Evolutionary conservation across 1,139 yeast genomes (phyloP).

Genomic region (Yamadazyma sp.): DNA sequence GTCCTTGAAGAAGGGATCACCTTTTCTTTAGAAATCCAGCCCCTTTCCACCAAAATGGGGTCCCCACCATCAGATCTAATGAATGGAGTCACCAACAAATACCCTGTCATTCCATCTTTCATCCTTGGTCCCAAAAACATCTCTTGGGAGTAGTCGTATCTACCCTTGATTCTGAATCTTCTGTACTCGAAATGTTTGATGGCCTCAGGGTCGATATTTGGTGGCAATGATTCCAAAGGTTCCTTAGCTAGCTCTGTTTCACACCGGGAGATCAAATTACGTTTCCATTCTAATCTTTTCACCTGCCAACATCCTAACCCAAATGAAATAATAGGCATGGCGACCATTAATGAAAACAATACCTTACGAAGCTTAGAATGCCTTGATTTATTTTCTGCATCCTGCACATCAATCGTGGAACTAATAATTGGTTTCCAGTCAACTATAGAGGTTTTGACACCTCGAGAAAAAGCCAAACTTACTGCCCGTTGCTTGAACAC

Average conservation of each 20-base stretch:
- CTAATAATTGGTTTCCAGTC: conserved; percentile 83
- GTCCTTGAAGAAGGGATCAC: conserved; percentile 63
- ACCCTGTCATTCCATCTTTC: conserved; percentile 75
- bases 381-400: conserved; percentile 39
- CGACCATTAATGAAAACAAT: conserved; percentile 59
- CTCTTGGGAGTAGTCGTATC: conserved; percentile 81
- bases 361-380: conserved; percentile 45
- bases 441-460: conserved; percentile 65
- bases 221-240: conserved; percentile 68
- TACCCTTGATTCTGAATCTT: conserved; percentile 70
- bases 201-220: conserved; percentile 52
- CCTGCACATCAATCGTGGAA: conserved; percentile 44
- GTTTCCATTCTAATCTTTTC: conserved; percentile 82
- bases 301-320: conserved; percentile 95
- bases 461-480: conserved; percentile 15
- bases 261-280: conserved; percentile 74
- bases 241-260: conserved; percentile 78
- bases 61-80: conserved; percentile 70
- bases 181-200: conserved; percentile 77
- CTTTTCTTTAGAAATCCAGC: conserved; percentile 82
- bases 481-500: conserved; percentile 1
- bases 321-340: conserved; percentile 88
- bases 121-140: conserved; percentile 91
- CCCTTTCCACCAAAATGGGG: conserved; percentile 79
- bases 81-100: conserved; percentile 79